Evolutionary conservation across 805 yeast genomes (phyloP), one percentile per base, ranked within the genome.

Genomic region (Cyberlindnera petersonii): DNA sequence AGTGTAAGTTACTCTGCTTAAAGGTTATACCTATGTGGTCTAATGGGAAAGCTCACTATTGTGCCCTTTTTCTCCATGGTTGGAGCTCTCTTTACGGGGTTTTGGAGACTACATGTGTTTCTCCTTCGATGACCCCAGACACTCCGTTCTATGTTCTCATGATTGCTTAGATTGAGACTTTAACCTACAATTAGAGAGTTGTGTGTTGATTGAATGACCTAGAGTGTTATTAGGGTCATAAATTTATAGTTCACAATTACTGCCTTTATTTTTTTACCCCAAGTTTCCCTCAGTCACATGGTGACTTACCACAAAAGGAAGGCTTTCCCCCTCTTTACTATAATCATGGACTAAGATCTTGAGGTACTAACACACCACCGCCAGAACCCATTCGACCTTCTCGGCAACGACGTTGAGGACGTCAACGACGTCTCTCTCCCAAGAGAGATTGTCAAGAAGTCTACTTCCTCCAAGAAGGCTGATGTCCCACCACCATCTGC

Each of bases 371-470:
- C 48, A 33, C 7, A 16, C 36, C 7, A n/a, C 16, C 19, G 14
- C 11, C 32, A 81, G 86, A 85, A 85, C 73, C 85, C 86, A 65
- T 85, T 72, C 68, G 85, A 77, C 68, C 76, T 84, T 67, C 74
- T 85, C 72, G 93, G 74, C 66, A 85, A 86, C 79, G 95, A 86
- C 73, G 86, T 84, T 57, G 89, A 84, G 64, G 94, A 82, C 68
- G 83, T 78, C 39, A 46, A 42, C 58, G 75, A 71, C 60, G 70
- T 71, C 40, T 77, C 76, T 48, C 61, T 50, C 45, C 79, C 86
- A 61, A 82, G 69, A 72, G 94, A 85, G 68, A 64, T 85, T 50
- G 93, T 83, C 63, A 86, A 82, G 78, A 76, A 79, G 72, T 68
- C 68, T 68, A 81, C 91, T 55, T 79, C 95, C 47, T 81, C 93